phyloP scores from a whole-genome alignment of 2,329 filamentous ascomycete genomes.

The Cercospora berteroae region DNA sequence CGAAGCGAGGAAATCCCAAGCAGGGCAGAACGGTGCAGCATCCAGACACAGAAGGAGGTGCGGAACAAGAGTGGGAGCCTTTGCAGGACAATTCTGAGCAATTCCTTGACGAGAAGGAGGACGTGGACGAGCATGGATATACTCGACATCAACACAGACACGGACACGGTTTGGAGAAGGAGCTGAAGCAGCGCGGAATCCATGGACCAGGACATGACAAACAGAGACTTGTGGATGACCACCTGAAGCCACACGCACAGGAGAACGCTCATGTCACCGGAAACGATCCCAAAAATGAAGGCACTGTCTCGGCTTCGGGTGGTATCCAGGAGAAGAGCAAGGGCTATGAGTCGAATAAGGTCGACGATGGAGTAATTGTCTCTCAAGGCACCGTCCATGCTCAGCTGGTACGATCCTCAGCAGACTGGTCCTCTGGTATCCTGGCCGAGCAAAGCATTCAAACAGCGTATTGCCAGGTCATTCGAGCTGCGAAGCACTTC shows the following conservation, averaged over 20 bases:
- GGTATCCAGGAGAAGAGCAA: constrained; percentile 35
- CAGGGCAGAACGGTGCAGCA: constrained; percentile 36
- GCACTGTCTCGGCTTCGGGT: constrained; percentile 34
- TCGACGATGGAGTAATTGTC: constrained; percentile 23
- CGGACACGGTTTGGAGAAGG: constrained; percentile 33
- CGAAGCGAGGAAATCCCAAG: constrained; percentile 56
- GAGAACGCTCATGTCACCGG: constrained; percentile 36
- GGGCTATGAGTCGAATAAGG: constrained; percentile 28
- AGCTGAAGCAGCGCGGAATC: constrained; percentile 24
- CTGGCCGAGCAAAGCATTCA: constrained; percentile 81
- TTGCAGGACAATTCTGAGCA: constrained; percentile 24
- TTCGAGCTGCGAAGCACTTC: constrained; percentile 82
- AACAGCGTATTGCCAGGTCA: constrained; percentile 81
- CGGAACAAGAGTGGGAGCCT: constrained; percentile 10
- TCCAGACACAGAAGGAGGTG: constrained; percentile 16
- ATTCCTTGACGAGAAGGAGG: constrained; percentile 32
- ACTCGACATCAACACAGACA: constrained; percentile 32
- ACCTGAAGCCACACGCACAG: constrained; percentile 24
- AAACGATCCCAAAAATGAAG: constrained; percentile 36
- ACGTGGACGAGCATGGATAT: constrained; percentile 37
- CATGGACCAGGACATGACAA: constrained; percentile 22
- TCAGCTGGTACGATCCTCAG: constrained; percentile 84
- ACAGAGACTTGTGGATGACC: constrained; percentile 9
- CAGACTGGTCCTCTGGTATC: constrained; percentile 92
- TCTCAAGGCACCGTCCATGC: constrained; percentile 72